Conservation (phyloP, 169 alveolate species). For the Plasmodium ovale region DNA sequence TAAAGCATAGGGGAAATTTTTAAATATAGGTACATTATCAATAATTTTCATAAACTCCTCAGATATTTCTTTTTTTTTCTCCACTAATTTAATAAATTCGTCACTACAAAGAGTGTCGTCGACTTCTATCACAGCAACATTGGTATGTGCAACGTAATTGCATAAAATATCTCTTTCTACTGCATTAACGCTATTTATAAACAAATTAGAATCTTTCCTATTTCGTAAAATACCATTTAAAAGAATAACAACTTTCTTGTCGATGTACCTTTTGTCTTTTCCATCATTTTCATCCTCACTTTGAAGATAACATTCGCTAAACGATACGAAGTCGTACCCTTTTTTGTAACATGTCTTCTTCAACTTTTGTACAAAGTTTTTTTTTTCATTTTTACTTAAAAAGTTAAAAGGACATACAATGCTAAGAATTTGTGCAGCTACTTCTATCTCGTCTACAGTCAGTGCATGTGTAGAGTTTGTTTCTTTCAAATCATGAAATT, state of each 20-base stretch:
- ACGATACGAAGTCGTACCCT: constrained; percentile 18
- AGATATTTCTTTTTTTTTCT: constrained; percentile 32
- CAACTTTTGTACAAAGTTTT: constrained; percentile 25
- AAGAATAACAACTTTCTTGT: constrained; percentile 25
- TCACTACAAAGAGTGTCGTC: constrained; percentile 13
- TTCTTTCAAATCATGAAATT: constrained; percentile 8
- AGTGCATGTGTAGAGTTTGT: constrained; percentile 4
- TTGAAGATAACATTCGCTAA: background rate
- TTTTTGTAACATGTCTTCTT: constrained; percentile 44
- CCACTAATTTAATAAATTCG: constrained; percentile 34
- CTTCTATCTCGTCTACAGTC: constrained; percentile 71
- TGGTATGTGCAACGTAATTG: constrained; percentile 46
- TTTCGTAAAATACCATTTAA: constrained; percentile 68
- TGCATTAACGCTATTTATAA: constrained; percentile 68
- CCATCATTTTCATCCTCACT: background rate
- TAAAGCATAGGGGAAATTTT: constrained; percentile 32
- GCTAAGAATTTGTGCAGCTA: constrained; percentile 11
- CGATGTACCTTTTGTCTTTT: background rate
- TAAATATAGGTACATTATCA: constrained; percentile 51
- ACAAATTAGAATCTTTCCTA: constrained; percentile 22
- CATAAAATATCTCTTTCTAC: constrained; percentile 6
- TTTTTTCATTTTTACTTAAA: constrained; percentile 68
- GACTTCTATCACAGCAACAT: constrained; percentile 50
- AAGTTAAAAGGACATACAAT: constrained; percentile 24
- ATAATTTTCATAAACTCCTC: constrained; percentile 51